Evolutionary conservation across 495 filamentous ascomycete genomes (phyloP).

Genomic region (Lasiosphaeria hispida): DNA sequence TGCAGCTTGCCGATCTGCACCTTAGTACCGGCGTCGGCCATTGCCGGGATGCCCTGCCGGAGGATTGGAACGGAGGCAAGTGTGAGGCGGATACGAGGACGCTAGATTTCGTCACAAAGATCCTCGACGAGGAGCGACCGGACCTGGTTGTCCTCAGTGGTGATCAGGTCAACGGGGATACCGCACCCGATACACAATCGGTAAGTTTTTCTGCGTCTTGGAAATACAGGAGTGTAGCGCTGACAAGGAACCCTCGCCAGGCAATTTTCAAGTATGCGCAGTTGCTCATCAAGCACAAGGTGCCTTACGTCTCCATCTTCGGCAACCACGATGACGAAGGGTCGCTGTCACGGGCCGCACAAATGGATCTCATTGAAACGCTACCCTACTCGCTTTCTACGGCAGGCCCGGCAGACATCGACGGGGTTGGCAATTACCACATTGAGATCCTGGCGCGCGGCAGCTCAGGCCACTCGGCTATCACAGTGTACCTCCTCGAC

Average conservation of each 20-base stretch:
- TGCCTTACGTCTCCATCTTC: slow-evolving; percentile 92
- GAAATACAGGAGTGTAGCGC: neutral
- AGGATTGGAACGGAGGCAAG: slow-evolving; percentile 63
- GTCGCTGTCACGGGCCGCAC: slow-evolving; percentile 65
- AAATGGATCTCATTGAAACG: slow-evolving; percentile 81
- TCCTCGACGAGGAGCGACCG: slow-evolving; percentile 88
- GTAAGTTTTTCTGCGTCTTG: slow-evolving; percentile 31
- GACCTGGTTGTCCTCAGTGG: slow-evolving; percentile 88
- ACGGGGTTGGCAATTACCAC: slow-evolving; percentile 92
- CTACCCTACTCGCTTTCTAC: slow-evolving; percentile 85
- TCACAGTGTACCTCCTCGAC: slow-evolving; percentile 92
- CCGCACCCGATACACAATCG: slow-evolving; percentile 84
- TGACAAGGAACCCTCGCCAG: slow-evolving; percentile 27
- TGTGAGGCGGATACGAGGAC: slow-evolving; percentile 93
- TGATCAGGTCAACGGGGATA: slow-evolving; percentile 94
- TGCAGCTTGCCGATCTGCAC: slow-evolving; percentile 91
- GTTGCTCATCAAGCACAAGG: slow-evolving; percentile 77
- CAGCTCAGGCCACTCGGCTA: slow-evolving; percentile 74
- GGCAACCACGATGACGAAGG: slow-evolving; percentile 98
- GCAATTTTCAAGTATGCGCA: slow-evolving; percentile 93
- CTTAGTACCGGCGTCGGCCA: slow-evolving; percentile 80
- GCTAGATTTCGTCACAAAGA: slow-evolving; percentile 76
- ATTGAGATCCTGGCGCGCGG: slow-evolving; percentile 85
- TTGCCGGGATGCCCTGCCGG: slow-evolving; percentile 81
- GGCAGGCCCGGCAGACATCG: slow-evolving; percentile 76